Conservation (phyloP, 352 stramenopile species). For the Thalassiosira hispida region DNA sequence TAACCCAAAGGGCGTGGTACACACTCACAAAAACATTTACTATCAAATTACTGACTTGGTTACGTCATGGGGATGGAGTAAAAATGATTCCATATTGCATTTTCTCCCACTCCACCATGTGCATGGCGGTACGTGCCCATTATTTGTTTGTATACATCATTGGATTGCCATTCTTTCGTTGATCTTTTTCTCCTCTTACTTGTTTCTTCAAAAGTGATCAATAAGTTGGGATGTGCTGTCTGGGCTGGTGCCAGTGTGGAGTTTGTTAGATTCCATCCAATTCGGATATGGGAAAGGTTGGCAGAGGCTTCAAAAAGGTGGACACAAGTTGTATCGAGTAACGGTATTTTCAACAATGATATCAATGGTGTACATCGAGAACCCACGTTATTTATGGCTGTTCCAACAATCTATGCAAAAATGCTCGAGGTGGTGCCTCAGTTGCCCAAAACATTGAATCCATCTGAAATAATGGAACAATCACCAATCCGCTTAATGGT, state of each 20-base stretch:
- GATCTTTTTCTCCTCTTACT: background rate
- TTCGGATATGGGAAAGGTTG: slow-evolving; percentile 80
- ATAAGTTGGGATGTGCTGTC: slow-evolving; percentile 88
- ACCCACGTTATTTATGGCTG: slow-evolving; percentile 89
- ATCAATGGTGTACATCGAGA: slow-evolving; percentile 1
- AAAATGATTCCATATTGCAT: slow-evolving; percentile 88
- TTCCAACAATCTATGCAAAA: slow-evolving; percentile 91
- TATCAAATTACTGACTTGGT: slow-evolving; percentile 88
- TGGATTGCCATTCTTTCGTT: too few species aligned
- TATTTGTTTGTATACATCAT: too few species aligned
- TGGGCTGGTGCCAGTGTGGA: slow-evolving; percentile 87
- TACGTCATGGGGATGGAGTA: slow-evolving; percentile 87
- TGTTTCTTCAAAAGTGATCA: slow-evolving; percentile 74
- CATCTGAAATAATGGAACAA: slow-evolving; percentile 11
- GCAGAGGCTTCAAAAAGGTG: slow-evolving; percentile 33
- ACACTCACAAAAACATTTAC: slow-evolving; percentile 50
- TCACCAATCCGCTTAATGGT: slow-evolving; percentile 75
- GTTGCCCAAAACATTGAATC: slow-evolving; percentile 21
- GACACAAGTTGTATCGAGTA: slow-evolving; percentile 3
- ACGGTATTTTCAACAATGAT: slow-evolving; percentile 11
- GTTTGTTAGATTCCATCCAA: slow-evolving; percentile 85
- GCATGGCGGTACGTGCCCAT: slow-evolving; percentile 83
- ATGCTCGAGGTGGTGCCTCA: slow-evolving; percentile 83
- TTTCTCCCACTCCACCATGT: slow-evolving; percentile 91
- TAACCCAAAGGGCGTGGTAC: slow-evolving; percentile 40